Conservation (phyloP, 23 red algal species). For the Pyropia haitanensis region DNA sequence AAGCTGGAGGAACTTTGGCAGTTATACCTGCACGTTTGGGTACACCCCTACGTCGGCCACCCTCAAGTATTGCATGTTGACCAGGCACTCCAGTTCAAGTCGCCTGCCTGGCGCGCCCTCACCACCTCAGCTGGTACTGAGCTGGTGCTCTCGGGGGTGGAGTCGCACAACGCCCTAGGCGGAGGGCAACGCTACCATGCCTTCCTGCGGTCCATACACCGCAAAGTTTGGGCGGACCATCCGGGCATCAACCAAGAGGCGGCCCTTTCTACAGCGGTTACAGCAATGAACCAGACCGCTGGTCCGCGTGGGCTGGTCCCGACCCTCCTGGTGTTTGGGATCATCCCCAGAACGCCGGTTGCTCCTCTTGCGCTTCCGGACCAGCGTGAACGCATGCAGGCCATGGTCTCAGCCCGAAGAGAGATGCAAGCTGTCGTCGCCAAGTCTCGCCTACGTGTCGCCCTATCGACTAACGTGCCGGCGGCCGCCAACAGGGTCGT, state of each 20-base stretch:
- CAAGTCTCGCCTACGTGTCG: background rate
- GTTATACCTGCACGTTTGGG: background rate
- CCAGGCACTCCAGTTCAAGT: constrained; percentile 3
- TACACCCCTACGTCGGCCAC: constrained; percentile 2
- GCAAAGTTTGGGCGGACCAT: background rate
- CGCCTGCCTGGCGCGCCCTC: background rate
- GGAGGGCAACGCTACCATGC: constrained; percentile 3
- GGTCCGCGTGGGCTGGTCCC: constrained; percentile 4
- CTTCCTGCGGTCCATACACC: constrained; percentile 1
- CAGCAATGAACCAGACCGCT: constrained; percentile 18
- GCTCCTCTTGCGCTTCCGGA: background rate
- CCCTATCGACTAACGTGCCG: background rate
- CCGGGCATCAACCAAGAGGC: background rate
- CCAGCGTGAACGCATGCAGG: constrained; percentile 9
- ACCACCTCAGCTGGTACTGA: background rate
- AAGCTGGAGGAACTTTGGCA: background rate
- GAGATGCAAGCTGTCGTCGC: background rate
- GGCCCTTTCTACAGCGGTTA: background rate
- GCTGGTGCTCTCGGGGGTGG: constrained; percentile 1
- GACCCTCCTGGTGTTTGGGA: constrained; percentile 16
- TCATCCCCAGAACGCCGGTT: constrained; percentile 13
- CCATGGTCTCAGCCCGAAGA: constrained; percentile 1
- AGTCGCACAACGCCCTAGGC: constrained; percentile 8
- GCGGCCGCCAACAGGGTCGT: constrained; percentile 3
- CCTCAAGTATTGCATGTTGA: constrained; percentile 1